These are phyloP conservation scores for Alternaria brassicicola DNA, from an alignment of 2,329 filamentous ascomycete species.

Conservation along the genomic window DNA sequence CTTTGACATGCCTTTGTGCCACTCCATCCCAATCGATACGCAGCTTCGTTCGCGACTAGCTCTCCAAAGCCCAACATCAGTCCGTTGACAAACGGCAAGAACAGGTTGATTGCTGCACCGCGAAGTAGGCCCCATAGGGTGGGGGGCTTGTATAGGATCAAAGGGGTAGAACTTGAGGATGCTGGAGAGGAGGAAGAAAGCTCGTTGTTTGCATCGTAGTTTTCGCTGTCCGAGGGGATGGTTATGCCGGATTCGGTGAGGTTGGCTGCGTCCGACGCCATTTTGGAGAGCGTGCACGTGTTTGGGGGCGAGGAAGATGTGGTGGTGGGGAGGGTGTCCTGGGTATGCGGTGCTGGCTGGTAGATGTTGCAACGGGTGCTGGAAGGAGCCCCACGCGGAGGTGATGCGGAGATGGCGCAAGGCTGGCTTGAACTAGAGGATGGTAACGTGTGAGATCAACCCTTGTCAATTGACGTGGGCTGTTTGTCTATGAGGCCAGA, in stretches of 20 bases:
- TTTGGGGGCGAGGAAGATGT: not conserved
- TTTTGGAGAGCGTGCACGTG: conserved; percentile 1
- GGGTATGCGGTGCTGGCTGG: not conserved
- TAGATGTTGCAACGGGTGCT: conserved; percentile 2
- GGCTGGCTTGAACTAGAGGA: not conserved
- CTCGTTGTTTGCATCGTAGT: conserved; percentile 72
- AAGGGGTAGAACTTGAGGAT: conserved; percentile 65
- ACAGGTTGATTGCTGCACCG: conserved; percentile 91
- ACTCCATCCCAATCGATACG: conserved; percentile 91
- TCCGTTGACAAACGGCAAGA: conserved; percentile 94
- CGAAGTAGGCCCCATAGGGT: conserved; percentile 84
- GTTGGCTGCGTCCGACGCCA: conserved; percentile 43
- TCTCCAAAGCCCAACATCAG: conserved; percentile 98
- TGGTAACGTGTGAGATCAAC: not conserved
- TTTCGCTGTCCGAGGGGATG: conserved; percentile 82
- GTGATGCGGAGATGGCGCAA: conserved; percentile 13
- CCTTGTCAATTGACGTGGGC: not conserved
- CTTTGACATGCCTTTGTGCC: conserved; percentile 77
- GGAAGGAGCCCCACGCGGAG: conserved; percentile 16
- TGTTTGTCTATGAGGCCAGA: not conserved
- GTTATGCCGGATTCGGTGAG: conserved; percentile 77
- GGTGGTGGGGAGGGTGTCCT: not conserved
- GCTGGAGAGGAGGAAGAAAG: conserved; percentile 68
- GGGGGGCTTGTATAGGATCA: conserved; percentile 88
- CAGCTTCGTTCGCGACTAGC: conserved; percentile 93